phyloP scores from a whole-genome alignment of 2,329 filamentous ascomycete species.

The Epichloe gansuensis region DNA sequence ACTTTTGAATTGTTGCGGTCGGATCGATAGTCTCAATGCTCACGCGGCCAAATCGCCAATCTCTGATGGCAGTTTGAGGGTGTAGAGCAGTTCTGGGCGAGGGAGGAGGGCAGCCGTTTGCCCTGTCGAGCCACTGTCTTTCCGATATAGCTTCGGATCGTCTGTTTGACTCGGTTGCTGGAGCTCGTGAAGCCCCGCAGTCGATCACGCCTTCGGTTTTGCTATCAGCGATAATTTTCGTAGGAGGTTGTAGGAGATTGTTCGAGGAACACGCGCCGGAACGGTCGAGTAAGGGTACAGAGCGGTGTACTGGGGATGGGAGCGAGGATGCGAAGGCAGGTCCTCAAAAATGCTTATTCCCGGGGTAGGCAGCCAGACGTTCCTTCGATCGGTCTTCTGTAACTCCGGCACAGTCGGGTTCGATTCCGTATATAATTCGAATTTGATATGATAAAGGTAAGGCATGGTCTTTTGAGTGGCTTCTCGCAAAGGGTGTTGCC shows the following conservation, averaged over 20 bases:
- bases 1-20: conserved; percentile 10
- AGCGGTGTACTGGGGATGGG: conserved; percentile 11
- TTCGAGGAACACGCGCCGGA: background rate
- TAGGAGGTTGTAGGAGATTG: no score
- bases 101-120: conserved; percentile 30
- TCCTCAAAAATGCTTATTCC: conserved; percentile 42
- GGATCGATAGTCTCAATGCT: conserved; percentile 74
- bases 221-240: conserved; percentile 4
- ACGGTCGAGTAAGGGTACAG: conserved; percentile 4
- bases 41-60: conserved; percentile 76
- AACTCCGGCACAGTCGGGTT: conserved; percentile 18
- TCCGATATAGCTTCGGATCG: conserved; percentile 28
- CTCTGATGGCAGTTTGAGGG: conserved; percentile 39
- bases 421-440: conserved; percentile 47
- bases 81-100: conserved; percentile 31
- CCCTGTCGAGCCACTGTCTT: conserved; percentile 28
- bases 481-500: background rate
- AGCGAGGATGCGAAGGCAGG: conserved; percentile 37
- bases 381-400: conserved; percentile 3
- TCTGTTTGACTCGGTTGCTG: conserved; percentile 17
- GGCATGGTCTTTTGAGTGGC: conserved; percentile 31
- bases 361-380: conserved; percentile 39
- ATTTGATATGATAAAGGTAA: conserved; percentile 55
- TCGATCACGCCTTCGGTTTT: conserved; percentile 30
- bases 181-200: conserved; percentile 32